phyloP scores from a whole-genome alignment of 2,329 filamentous ascomycete species.

The Xylaria arbuscula region DNA sequence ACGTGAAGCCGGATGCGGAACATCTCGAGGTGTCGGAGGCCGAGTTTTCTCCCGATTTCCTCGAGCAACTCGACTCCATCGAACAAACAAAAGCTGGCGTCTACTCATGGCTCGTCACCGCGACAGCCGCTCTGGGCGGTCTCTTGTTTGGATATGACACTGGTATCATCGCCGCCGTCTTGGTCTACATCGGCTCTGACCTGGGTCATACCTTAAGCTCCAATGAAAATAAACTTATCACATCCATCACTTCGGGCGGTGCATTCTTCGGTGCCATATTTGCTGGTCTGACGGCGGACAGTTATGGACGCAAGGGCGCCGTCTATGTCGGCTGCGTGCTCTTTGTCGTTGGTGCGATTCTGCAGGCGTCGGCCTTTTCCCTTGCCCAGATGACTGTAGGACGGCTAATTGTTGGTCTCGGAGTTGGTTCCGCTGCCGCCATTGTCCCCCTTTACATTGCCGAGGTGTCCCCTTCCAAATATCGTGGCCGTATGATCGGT shows the following conservation, averaged over 20 bases:
- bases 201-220: constrained; percentile 16
- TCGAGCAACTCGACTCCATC: constrained; percentile 17
- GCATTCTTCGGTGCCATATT: constrained; percentile 58
- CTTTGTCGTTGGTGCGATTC: constrained; percentile 53
- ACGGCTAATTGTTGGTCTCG: constrained; percentile 60
- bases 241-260: constrained; percentile 62
- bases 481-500: constrained; percentile 61
- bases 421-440: constrained; percentile 62
- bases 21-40: constrained; percentile 3
- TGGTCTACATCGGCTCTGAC: constrained; percentile 39
- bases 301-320: constrained; percentile 45
- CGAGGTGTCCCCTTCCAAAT: constrained; percentile 61
- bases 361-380: constrained; percentile 52
- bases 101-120: constrained; percentile 23
- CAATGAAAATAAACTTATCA: constrained; percentile 62
- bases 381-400: constrained; percentile 58
- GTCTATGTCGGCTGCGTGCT: constrained; percentile 56
- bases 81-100: constrained; percentile 12
- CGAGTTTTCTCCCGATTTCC: background rate
- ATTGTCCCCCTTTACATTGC: constrained; percentile 59
- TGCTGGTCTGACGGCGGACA: constrained; percentile 32
- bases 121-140: constrained; percentile 14
- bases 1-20: background rate
- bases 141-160: constrained; percentile 25
- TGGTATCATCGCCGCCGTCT: constrained; percentile 42